phyloP scores from a whole-genome alignment of 768 basidiomycete genomes.

The Boletellus ananas region DNA sequence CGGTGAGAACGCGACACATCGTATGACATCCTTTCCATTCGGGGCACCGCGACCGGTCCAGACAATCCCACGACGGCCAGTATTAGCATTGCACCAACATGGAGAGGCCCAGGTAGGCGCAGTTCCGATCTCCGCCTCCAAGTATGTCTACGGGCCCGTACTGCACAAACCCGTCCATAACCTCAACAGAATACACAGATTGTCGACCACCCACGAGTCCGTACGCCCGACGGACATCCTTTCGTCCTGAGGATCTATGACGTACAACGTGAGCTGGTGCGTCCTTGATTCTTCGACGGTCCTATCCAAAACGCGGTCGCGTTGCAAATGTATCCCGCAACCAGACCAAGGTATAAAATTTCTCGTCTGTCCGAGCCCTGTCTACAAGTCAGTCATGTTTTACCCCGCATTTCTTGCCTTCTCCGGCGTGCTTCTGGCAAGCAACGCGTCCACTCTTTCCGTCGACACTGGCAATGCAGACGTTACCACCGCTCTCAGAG shows the following conservation, averaged over 20 bases:
- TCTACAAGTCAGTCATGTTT: constrained; percentile 12
- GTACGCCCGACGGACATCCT: not conserved
- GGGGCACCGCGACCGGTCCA: too few relatives aligned
- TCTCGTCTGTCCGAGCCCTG: not conserved
- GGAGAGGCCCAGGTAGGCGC: too few relatives aligned
- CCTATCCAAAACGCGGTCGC: constrained; percentile 7
- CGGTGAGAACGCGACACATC: not conserved
- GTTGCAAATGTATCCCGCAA: constrained; percentile 12
- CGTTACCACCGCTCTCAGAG: constrained; percentile 6
- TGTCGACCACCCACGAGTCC: too few relatives aligned
- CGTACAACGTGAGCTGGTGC: too few relatives aligned
- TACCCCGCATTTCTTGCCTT: constrained; percentile 5
- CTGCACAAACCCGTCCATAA: too few relatives aligned
- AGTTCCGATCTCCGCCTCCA: too few relatives aligned
- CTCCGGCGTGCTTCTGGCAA: constrained; percentile 32
- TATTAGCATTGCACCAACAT: too few relatives aligned
- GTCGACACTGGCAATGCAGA: not conserved
- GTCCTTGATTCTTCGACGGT: not conserved
- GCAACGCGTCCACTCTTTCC: constrained; percentile 22
- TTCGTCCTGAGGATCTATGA: not conserved
- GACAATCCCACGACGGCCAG: too few relatives aligned
- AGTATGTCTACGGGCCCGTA: too few relatives aligned
- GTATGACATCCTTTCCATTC: too few relatives aligned
- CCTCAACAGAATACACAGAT: too few relatives aligned
- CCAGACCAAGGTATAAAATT: constrained; percentile 1